Evolutionary conservation across 306 rosid genomes (phyloP).

Genomic region (Vigna radiata): DNA sequence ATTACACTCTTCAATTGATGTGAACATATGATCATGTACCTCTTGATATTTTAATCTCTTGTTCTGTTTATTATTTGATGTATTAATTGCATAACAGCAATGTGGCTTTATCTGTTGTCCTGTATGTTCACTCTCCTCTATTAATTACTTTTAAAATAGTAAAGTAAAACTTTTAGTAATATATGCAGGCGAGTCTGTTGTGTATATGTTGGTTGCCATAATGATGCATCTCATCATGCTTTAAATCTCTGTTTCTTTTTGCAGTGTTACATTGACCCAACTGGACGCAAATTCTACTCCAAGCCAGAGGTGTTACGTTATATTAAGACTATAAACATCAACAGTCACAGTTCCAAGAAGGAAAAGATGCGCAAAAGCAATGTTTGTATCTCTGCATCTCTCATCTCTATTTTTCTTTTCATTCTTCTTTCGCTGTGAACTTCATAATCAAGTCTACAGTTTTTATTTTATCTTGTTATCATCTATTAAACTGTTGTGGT

Average conservation of each 20-base stretch:
- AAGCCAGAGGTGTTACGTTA: conserved; percentile 70
- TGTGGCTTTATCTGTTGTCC: conserved; percentile 11
- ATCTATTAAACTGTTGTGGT: not conserved
- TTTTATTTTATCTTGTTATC: not conserved
- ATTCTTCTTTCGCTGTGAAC: not conserved
- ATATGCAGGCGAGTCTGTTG: conserved; percentile 19
- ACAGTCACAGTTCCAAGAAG: conserved; percentile 45
- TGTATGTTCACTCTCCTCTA: not conserved
- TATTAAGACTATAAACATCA: conserved; percentile 56
- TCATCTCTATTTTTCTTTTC: not conserved
- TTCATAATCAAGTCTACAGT: not conserved
- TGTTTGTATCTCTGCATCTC: conserved; percentile 52
- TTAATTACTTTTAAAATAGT: not conserved
- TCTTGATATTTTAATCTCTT: conserved; percentile 26
- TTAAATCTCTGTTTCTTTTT: conserved; percentile 42
- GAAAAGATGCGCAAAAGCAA: conserved; percentile 43
- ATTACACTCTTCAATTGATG: conserved; percentile 7
- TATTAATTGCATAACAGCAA: not conserved
- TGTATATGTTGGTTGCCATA: conserved; percentile 15
- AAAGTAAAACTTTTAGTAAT: conserved; percentile 25
- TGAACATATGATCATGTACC: conserved; percentile 2
- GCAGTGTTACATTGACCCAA: conserved; percentile 75
- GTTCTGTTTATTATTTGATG: not conserved
- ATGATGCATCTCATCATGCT: conserved; percentile 6
- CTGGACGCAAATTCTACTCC: conserved; percentile 67